Evolutionary conservation across 2,329 filamentous ascomycete genomes (phyloP), one percentile per base, ranked within the genome.

Genomic region (Cryphonectria japonica): DNA sequence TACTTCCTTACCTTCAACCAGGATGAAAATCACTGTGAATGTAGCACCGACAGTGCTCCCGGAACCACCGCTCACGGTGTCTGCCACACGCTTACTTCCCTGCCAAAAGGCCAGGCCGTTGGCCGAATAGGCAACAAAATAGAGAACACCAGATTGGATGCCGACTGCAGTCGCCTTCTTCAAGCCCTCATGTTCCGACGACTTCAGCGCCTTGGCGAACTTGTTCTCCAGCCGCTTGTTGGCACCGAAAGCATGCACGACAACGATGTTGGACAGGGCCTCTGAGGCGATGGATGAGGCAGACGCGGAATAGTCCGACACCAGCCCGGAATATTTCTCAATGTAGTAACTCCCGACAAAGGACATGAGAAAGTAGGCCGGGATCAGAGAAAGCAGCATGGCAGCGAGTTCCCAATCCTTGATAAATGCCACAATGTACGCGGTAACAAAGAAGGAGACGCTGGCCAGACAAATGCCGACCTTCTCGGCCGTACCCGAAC

Each of bases 401-500:
- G 83, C 89, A 0, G 91, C 89, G 3, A 93, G 83, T 68, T 84
- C 83, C 37, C 85, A 83, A 73, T 91, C 85, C 76, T 90, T 89
- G 77, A 89, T 86, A 74, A 93, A 93, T 1, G 89, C 90, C 26
- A 93, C 87, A 13, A 90, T 83, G 74, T 91, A 93, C 1, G 90
- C 88, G 0, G 91, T 89, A 64, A 92, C 78, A 76, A 93, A 92
- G 78, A 92, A 93, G 2, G 89, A 88, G 11, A 88, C 78, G 68
- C 86, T 90, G 32, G 86, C 84, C 9, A 93, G 82, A 73, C 87
- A 87, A 39, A 92, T 87, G 60, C 91, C 91, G 19, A 92, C 90
- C 78, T 93, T 93, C 79, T 93, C 91, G 0, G 88, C 90, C 0
- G 90, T 92, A 9, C 91, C 91, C 0, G 86, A 86, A 74, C 91